Evolutionary conservation across 495 filamentous ascomycete species (phyloP), one percentile per base, ranked within the genome.

Genomic region (Extremus antarcticus): DNA sequence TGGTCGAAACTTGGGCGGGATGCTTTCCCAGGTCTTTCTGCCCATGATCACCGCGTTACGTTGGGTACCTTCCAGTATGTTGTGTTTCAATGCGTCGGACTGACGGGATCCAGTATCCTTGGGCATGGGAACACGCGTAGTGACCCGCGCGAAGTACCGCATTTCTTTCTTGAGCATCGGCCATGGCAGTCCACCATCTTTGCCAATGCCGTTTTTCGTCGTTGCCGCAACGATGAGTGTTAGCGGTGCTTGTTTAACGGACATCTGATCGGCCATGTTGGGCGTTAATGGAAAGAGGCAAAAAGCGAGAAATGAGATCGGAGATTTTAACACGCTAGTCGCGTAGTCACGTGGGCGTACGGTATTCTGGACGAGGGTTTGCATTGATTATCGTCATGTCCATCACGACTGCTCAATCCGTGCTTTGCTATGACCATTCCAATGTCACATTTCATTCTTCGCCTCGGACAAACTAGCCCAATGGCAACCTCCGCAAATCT

Each of bases 41-140:
- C 92, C 92, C 91, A 98, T 98, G 63, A 98, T 84, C 22, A 98
- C 84, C 0, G 85, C 86, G 65, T 97, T 98, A 17, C 67, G 45
- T 47, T n/a, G 65, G 2, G 25, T 50, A 0, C 49, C 50, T 22
- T 52, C 53, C 17, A 60, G 25, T 19, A 57, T 53, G 20, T 54
- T 32, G 20, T 57, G 54, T 25, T 57, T 57, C 38, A 47, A 50
- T 13, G 54, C 35, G 39, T 54, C 50, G 1, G 59, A 57, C 16
- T 53, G 55, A 8, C 47, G 45, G 19, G 50, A 53, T n/a, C 69
- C 69, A 20, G 62, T 67, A 8, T 65, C 62, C 0, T 59, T 41
- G 2, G 19, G 32, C 0, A 68, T 69, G 43, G 49, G 74, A 53
- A 66, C 41, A 13, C 88, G 84, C 56, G 87, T 87, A 2, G 92